A percentile compares a stretch with the other conserved stretches of the same genome.
phyloP scores from a whole-genome alignment of 2,329 filamentous ascomycete genomes.

The Curvularia spicifera region DNA sequence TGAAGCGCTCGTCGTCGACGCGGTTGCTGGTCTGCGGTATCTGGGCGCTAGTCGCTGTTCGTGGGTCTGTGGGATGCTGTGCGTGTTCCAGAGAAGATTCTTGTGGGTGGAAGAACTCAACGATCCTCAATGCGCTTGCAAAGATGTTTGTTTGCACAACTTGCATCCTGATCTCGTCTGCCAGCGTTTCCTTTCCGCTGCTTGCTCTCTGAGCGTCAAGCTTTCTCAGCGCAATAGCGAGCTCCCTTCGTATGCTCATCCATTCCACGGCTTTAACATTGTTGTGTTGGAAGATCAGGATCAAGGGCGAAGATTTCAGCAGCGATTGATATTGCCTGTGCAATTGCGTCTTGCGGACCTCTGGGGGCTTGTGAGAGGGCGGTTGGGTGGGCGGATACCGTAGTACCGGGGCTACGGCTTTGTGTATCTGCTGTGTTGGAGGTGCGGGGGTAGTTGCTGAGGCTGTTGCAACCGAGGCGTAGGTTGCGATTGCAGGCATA shows the following conservation, averaged over 20 bases:
- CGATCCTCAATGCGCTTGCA: constrained; percentile 79
- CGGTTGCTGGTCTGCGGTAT: constrained; percentile 40
- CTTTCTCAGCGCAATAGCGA: constrained; percentile 66
- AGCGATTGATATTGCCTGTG: constrained; percentile 86
- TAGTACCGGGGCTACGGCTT: constrained; percentile 54
- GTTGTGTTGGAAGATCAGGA: constrained; percentile 86
- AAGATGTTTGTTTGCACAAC: constrained; percentile 91
- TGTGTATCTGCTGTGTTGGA: constrained; percentile 58
- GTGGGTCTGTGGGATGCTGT: constrained; percentile 40
- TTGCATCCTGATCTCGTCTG: constrained; percentile 74
- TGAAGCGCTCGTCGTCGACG: constrained; percentile 60
- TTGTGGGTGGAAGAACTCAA: constrained; percentile 73
- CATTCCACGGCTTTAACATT: constrained; percentile 78
- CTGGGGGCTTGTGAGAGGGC: constrained; percentile 82
- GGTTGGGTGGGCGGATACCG: constrained; percentile 73
- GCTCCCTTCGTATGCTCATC: constrained; percentile 73
- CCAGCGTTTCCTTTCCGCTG: constrained; percentile 58
- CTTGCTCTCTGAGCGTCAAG: constrained; percentile 73
- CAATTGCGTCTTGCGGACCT: constrained; percentile 89
- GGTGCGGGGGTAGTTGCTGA: constrained; percentile 60
- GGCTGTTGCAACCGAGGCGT: constrained; percentile 59
- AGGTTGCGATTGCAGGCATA: constrained; percentile 47
- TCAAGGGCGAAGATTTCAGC: constrained; percentile 81
- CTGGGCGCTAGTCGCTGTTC: constrained; percentile 43
- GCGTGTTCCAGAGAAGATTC: constrained; percentile 27